Evolutionary conservation across 163 green algal genomes (phyloP), one percentile per base, ranked within the genome.

Genomic region (Coccomyxa subellipsoidea): DNA sequence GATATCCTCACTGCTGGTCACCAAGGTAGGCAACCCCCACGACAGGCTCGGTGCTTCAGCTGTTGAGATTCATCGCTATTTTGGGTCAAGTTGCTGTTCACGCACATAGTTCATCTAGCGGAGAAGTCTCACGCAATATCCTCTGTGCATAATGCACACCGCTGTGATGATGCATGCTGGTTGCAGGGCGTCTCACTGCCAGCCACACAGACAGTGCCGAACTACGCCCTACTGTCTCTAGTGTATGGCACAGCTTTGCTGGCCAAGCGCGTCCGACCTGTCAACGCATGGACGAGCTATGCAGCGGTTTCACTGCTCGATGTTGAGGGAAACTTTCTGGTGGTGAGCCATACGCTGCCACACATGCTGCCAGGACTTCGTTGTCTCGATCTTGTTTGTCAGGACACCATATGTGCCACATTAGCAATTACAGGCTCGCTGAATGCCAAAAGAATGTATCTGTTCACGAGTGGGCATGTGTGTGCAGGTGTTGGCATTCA

Each of bases 321-420:
- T 75, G 91, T 95, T n/a, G 86, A 95, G 78, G 93, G 83, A 5
- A 96, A 96, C 85, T 91, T 86, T 47, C 71, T 91, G 4, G 82
- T 96, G 5, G 47, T 81, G 12, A 88, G 80, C 27, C 21, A 23
- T n/a, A n/a, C n/a, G n/a, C n/a, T n/a, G n/a, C n/a, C n/a, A n/a
- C n/a, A n/a, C n/a, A n/a, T n/a, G n/a, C n/a, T n/a, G n/a, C n/a
- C n/a, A n/a, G n/a, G n/a, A n/a, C n/a, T n/a, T n/a, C n/a, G n/a
- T n/a, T n/a, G n/a, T n/a, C n/a, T n/a, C n/a, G n/a, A n/a, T n/a
- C n/a, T n/a, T n/a, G n/a, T n/a, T n/a, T n/a, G n/a, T n/a, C n/a
- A n/a, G n/a, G n/a, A n/a, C n/a, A n/a, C n/a, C n/a, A n/a, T n/a
- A n/a, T n/a, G n/a, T n/a, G n/a, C n/a, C n/a, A n/a, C n/a, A n/a